Conservation (phyloP, 345 rosid genomes). For the Hirschfeldia incana region DNA sequence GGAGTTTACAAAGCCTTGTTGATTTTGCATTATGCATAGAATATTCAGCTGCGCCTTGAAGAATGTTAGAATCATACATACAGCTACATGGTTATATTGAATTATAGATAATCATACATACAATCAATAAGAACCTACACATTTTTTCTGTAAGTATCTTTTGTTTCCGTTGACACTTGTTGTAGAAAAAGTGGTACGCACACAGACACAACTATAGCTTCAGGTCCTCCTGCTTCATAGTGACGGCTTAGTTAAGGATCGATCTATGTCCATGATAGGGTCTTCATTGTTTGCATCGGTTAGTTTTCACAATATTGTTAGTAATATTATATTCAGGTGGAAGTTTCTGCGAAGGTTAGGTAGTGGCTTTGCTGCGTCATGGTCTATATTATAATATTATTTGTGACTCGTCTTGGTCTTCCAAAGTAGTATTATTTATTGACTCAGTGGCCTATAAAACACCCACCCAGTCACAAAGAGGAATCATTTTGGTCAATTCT, state of each 20-base stretch:
- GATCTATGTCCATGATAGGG: neutral
- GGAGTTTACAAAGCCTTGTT: neutral
- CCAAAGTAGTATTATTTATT: neutral
- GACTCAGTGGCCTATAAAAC: neutral
- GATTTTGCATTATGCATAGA: constrained; percentile 8
- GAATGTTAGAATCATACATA: neutral
- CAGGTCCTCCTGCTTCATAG: too few species aligned
- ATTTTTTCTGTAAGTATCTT: neutral
- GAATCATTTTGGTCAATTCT: neutral
- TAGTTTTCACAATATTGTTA: neutral
- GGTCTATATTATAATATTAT: neutral
- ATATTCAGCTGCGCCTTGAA: neutral
- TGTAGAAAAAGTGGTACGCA: neutral
- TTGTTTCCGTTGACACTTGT: neutral
- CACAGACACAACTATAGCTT: neutral
- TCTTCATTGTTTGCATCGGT: too few species aligned
- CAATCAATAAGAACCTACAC: neutral
- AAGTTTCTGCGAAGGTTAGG: neutral
- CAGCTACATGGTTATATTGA: neutral
- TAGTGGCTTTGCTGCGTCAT: neutral
- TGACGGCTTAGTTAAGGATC: neutral
- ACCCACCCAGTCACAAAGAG: neutral
- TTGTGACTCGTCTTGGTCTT: neutral
- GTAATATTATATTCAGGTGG: neutral
- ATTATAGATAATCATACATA: neutral